Base-by-base conservation (phyloP, 1,139 yeast genomes). In the Scheffersomyces cryptocercus region DNA sequence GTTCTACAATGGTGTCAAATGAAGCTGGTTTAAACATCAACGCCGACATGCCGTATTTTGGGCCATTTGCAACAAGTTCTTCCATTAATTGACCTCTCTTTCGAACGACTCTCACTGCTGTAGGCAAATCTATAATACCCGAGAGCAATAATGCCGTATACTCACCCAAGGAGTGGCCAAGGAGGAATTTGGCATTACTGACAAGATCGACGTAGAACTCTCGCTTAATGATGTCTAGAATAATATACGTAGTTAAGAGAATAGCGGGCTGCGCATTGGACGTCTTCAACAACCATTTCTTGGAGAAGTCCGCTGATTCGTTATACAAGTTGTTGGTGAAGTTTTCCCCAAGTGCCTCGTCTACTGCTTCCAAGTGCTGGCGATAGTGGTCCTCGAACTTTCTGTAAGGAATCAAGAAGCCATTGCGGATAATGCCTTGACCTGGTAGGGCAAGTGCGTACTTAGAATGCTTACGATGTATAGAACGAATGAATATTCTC, bases 81-180 rank as follows among this genome's bases (percentile, higher is more conserved):
- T 76, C 75, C 84, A 82, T 79, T 30, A 80, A 67, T 46, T 56
- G 49, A 1, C 85, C 88, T 8, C 88, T 66, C 40, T 64, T 58
- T 5, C 77, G 62, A 8, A 81, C 87, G 8, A 81, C 59, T 47
- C 57, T 53, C n/a, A 81, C 60, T 0, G 81, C 81, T 7, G 73
- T 64, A 2, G 60, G 47, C 10, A 79, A 58, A 13, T 68, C 62
- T 32, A 79, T 58, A 3, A 70, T 65, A 3, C 71, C 72, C 40
- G 73, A 66, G 7, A 78, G 66, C 8, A 70, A 56, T 38, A 77
- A 61, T 0, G 85, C 83, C 1, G 81, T 67, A 49, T 79, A 67
- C 56, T 82, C 86, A 4, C 86, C 87, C 30, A 82, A 58, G 1
- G 86, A 81, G 53, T 82, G 86, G 12, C 87, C 86, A 54, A 81